Conservation (phyloP, 176 grass and related monocot species). For the maize (Zea mays) region DNA sequence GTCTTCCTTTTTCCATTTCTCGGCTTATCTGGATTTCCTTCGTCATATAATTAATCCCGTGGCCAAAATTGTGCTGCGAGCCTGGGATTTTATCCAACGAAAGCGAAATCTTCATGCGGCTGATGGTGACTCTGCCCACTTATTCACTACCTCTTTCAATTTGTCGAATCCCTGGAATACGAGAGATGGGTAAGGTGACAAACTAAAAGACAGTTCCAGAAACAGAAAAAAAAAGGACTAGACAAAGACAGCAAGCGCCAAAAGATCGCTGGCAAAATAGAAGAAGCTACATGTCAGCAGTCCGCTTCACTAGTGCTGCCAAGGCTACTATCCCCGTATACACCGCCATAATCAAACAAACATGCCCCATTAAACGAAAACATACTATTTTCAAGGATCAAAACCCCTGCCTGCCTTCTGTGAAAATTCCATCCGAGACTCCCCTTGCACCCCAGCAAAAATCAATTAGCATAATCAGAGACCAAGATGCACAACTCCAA, state of each 20-base stretch:
- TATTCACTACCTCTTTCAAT: slow-evolving; percentile 70
- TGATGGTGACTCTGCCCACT: slow-evolving; percentile 50
- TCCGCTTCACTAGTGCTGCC: neutral
- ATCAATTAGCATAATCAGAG: neutral
- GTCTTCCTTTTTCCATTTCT: neutral
- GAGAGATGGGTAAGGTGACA: neutral
- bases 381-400: neutral
- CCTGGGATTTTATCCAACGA: neutral
- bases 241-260: slow-evolving; percentile 6
- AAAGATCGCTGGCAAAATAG: neutral
- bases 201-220: neutral
- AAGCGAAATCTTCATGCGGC: slow-evolving; percentile 31
- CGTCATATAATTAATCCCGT: neutral
- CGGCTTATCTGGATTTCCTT: neutral
- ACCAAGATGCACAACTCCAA: neutral
- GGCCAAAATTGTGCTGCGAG: slow-evolving; percentile 25
- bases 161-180: slow-evolving; percentile 78
- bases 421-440: neutral
- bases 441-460: neutral
- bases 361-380: neutral
- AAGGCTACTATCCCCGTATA: neutral
- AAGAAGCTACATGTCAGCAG: neutral
- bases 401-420: neutral
- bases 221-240: neutral
- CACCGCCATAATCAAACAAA: neutral